These are phyloP conservation scores for Aureobasidium sp. DNA, from an alignment of 2,329 filamentous ascomycete species.

Conservation along the genomic window DNA sequence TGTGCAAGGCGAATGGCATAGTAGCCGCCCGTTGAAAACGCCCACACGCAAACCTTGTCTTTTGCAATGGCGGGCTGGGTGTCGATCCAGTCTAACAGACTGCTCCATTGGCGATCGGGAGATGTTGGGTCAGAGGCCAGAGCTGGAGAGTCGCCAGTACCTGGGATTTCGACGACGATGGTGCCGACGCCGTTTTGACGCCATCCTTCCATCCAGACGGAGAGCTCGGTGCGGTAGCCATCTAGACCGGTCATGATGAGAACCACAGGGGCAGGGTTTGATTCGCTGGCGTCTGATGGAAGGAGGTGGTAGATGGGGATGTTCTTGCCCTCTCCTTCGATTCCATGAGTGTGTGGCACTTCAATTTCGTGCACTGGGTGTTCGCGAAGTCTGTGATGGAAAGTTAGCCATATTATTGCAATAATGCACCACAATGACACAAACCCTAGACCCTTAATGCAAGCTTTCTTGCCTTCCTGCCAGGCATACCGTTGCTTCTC, in stretches of 20 bases:
- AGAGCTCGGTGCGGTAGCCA: conserved; percentile 52
- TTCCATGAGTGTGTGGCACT: conserved; percentile 52
- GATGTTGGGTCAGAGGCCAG: conserved; percentile 38
- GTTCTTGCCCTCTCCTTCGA: conserved; percentile 44
- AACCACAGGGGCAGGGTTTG: conserved; percentile 44
- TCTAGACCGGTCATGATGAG: conserved; percentile 54
- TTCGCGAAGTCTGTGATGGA: conserved; percentile 38
- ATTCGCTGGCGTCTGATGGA: conserved; percentile 40
- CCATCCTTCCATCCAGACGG: conserved; percentile 47
- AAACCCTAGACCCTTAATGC: conserved; percentile 47
- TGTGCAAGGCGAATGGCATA: conserved; percentile 53
- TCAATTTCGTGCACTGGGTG: conserved; percentile 55
- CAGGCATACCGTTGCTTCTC: conserved; percentile 55
- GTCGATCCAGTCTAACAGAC: conserved; percentile 49
- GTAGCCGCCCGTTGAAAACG: conserved; percentile 53
- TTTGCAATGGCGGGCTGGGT: conserved; percentile 42
- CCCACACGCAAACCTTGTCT: conserved; percentile 46
- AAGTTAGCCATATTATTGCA: not conserved
- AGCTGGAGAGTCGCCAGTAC: conserved; percentile 52
- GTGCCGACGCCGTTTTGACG: conserved; percentile 43
- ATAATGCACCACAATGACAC: not conserved
- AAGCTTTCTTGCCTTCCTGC: conserved; percentile 57
- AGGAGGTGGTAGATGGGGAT: conserved; percentile 62
- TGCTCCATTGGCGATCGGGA: conserved; percentile 49
- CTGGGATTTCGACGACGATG: conserved; percentile 50